phyloP scores from a whole-genome alignment of 1,139 yeast species.

The Lodderomyces metapsilosis region DNA sequence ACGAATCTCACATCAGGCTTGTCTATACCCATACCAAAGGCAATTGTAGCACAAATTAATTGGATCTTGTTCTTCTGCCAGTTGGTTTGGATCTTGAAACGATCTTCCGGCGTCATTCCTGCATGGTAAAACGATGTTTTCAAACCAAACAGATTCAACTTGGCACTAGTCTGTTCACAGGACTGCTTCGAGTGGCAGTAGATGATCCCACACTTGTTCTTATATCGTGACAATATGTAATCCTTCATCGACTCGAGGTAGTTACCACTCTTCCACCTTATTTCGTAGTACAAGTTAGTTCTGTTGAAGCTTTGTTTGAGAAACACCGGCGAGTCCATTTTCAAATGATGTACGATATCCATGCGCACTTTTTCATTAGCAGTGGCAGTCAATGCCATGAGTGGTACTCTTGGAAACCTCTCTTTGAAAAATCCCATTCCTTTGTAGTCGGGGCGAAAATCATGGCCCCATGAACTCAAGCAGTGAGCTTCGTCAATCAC shows the following conservation, averaged over 20 bases:
- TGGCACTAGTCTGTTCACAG: conserved; percentile 78
- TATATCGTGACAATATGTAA: conserved; percentile 51
- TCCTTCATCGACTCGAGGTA: conserved; percentile 61
- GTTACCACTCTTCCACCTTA: conserved; percentile 59
- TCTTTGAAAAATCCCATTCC: conserved; percentile 71
- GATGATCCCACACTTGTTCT: conserved; percentile 76
- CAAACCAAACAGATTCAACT: conserved; percentile 59
- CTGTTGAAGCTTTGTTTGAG: conserved; percentile 85
- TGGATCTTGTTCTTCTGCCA: conserved; percentile 80
- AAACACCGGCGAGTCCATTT: conserved; percentile 53
- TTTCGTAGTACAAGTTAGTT: conserved; percentile 78
- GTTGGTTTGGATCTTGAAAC: conserved; percentile 63
- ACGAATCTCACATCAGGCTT: conserved; percentile 94
- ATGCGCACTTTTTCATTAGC: conserved; percentile 89
- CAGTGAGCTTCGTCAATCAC: conserved; percentile 99
- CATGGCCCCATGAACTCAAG: conserved; percentile 99
- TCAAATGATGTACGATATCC: conserved; percentile 78
- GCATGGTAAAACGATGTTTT: conserved; percentile 85
- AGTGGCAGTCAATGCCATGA: conserved; percentile 97
- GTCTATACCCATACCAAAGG: conserved; percentile 99
- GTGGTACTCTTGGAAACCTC: conserved; percentile 75
- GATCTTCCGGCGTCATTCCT: conserved; percentile 79
- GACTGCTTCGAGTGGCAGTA: conserved; percentile 89
- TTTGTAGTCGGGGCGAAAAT: conserved; percentile 94
- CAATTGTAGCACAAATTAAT: conserved; percentile 94